A percentile compares a stretch with the other conserved stretches of the same genome.
phyloP scores from a whole-genome alignment of 1,284 basidiomycete species.

The Fomitopsis betulina region DNA sequence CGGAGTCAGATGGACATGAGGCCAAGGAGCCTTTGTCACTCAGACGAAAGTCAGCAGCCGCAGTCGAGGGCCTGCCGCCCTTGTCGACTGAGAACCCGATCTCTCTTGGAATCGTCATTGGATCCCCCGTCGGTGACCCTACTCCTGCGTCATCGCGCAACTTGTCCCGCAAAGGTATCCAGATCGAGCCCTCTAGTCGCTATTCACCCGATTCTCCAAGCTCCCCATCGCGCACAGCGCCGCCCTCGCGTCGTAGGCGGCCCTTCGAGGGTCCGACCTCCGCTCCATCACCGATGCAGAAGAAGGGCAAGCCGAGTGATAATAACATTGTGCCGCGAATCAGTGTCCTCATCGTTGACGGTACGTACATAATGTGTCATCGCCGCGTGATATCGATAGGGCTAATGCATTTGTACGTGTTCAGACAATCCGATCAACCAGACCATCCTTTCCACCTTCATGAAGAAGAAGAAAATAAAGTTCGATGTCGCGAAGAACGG shows the following conservation, averaged over 20 bases:
- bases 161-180: slow-evolving; percentile 6
- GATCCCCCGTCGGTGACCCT: slow-evolving; percentile 5
- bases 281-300: slow-evolving; percentile 15
- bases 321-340: slow-evolving; percentile 86
- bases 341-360: slow-evolving; percentile 94
- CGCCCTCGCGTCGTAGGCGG: slow-evolving; percentile 10
- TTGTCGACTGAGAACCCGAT: background rate
- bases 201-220: slow-evolving; percentile 16
- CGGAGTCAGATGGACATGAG: slow-evolving; percentile 3
- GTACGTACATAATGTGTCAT: slow-evolving; percentile 39
- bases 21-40: background rate
- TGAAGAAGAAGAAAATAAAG: slow-evolving; percentile 95
- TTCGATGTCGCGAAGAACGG: slow-evolving; percentile 95
- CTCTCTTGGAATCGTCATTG: slow-evolving; percentile 1
- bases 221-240: slow-evolving; percentile 18
- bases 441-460: slow-evolving; percentile 92
- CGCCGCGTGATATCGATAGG: slow-evolving; percentile 7
- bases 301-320: slow-evolving; percentile 24
- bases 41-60: slow-evolving; percentile 11
- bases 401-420: slow-evolving; percentile 6
- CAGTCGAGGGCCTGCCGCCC: slow-evolving; percentile 2
- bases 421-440: slow-evolving; percentile 99
- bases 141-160: slow-evolving; percentile 7
- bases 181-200: slow-evolving; percentile 3
- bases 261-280: slow-evolving; percentile 12